Evolutionary conservation across 2,329 filamentous ascomycete species (phyloP).

Genomic region (Fusarium tanahbumbuense): DNA sequence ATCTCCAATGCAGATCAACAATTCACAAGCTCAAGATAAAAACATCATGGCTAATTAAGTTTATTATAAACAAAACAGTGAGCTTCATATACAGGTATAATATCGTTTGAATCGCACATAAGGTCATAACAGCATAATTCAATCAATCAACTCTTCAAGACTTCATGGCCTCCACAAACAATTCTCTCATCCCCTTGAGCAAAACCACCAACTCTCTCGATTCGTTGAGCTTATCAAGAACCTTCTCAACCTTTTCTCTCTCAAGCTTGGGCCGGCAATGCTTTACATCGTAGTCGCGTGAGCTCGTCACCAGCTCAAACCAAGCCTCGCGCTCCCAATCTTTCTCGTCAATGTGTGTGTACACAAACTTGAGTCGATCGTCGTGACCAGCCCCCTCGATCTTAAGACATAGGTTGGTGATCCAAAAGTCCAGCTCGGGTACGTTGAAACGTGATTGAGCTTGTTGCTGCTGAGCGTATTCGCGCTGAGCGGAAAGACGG

Average conservation of each 20-base stretch:
- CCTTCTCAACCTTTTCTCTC: constrained; percentile 78
- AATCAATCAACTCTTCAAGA: constrained; percentile 49
- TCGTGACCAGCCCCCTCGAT: constrained; percentile 90
- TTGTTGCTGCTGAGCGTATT: constrained; percentile 79
- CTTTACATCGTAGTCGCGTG: constrained; percentile 85
- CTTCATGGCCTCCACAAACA: constrained; percentile 77
- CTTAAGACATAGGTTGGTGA: constrained; percentile 85
- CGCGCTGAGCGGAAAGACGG: constrained; percentile 76
- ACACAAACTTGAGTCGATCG: constrained; percentile 90
- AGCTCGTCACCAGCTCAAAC: constrained; percentile 89
- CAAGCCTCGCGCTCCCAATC: constrained; percentile 91
- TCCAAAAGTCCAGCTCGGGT: constrained; percentile 96
- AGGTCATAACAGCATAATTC: constrained; percentile 16
- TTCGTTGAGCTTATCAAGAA: constrained; percentile 85
- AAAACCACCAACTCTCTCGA: constrained; percentile 76
- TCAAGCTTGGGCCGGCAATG: constrained; percentile 86
- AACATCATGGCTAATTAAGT: neutral
- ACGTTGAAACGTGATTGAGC: constrained; percentile 88
- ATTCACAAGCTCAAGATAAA: neutral
- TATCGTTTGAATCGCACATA: constrained; percentile 23
- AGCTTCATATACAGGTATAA: constrained; percentile 5
- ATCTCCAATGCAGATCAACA: neutral
- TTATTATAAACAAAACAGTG: neutral
- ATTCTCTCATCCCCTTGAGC: constrained; percentile 83
- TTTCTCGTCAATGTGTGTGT: constrained; percentile 85